Conservation (phyloP, 1,139 yeast genomes). For the Scheffersomyces parashehatae region DNA sequence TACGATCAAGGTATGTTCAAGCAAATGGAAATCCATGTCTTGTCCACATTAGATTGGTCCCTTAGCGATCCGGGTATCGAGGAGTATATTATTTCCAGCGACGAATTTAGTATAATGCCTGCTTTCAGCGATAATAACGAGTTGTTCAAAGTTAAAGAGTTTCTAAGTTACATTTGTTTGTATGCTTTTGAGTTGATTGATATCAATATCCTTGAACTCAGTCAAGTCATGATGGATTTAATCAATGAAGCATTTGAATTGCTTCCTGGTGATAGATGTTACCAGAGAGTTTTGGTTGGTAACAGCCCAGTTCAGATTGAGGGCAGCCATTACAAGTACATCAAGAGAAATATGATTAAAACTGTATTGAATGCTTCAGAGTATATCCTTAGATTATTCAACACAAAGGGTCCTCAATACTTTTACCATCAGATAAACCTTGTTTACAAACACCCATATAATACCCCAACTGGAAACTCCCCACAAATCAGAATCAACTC, state of each 20-base stretch:
- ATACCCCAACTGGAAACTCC: constrained; percentile 4
- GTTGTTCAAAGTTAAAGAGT: constrained; percentile 41
- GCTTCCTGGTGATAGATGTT: constrained; percentile 19
- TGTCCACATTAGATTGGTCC: constrained; percentile 63
- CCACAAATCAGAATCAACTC: constrained; percentile 2
- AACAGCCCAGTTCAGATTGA: constrained; percentile 14
- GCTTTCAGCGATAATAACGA: constrained; percentile 17
- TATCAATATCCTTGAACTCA: constrained; percentile 31
- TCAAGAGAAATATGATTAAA: constrained; percentile 33
- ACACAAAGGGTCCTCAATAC: constrained; percentile 36
- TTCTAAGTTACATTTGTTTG: constrained; percentile 36
- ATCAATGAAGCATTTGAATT: constrained; percentile 35
- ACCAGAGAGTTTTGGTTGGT: constrained; percentile 16
- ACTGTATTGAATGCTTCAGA: constrained; percentile 36
- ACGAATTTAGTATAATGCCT: constrained; percentile 31
- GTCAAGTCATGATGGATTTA: constrained; percentile 35
- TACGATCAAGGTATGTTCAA: constrained; percentile 65
- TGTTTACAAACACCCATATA: constrained; percentile 13
- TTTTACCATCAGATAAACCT: constrained; percentile 24
- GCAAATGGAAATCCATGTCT: constrained; percentile 53
- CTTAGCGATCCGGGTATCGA: constrained; percentile 59
- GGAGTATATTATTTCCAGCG: constrained; percentile 42
- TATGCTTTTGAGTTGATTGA: constrained; percentile 40
- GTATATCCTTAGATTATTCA: constrained; percentile 32
- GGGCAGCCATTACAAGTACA: constrained; percentile 23